These are phyloP conservation scores for Aechmea fasciata DNA, from an alignment of 176 grass and related monocot species.

Conservation along the genomic window DNA sequence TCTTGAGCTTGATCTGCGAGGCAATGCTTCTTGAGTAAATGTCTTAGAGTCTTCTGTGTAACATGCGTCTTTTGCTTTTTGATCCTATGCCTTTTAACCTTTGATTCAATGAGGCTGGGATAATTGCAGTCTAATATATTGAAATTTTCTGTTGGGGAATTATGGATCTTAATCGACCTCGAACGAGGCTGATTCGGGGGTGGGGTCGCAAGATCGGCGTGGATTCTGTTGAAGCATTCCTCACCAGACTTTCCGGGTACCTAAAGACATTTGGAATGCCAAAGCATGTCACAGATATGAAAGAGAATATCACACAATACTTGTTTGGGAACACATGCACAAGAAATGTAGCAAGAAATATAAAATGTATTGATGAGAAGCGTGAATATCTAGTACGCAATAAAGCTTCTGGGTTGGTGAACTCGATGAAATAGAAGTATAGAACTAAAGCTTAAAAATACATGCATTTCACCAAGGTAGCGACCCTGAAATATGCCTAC, in stretches of 20 bases:
- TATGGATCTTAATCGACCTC: conserved; percentile 36
- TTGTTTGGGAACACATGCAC: background rate
- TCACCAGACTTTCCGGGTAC: conserved; percentile 66
- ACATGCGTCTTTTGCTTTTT: conserved; percentile 41
- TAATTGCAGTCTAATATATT: conserved; percentile 41
- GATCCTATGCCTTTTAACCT: conserved; percentile 22
- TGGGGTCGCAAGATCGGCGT: conserved; percentile 56
- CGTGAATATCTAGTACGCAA: background rate
- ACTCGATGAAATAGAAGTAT: background rate
- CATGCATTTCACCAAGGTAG: too few relatives aligned
- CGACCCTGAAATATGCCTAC: background rate
- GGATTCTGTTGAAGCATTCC: conserved; percentile 75
- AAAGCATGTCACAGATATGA: background rate
- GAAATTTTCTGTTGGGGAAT: conserved; percentile 52
- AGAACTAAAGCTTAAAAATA: background rate
- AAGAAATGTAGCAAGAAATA: background rate
- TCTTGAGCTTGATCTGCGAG: conserved; percentile 43
- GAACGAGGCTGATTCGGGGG: conserved; percentile 46
- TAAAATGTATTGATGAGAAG: background rate
- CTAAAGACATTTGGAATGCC: conserved; percentile 28
- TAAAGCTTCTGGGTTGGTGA: background rate
- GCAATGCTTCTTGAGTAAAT: conserved; percentile 58
- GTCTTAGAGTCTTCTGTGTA: conserved; percentile 60
- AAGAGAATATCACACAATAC: background rate
- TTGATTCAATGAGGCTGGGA: conserved; percentile 27